Base-by-base conservation (phyloP, 768 basidiomycete genomes). In the Agrocybe pediades region DNA sequence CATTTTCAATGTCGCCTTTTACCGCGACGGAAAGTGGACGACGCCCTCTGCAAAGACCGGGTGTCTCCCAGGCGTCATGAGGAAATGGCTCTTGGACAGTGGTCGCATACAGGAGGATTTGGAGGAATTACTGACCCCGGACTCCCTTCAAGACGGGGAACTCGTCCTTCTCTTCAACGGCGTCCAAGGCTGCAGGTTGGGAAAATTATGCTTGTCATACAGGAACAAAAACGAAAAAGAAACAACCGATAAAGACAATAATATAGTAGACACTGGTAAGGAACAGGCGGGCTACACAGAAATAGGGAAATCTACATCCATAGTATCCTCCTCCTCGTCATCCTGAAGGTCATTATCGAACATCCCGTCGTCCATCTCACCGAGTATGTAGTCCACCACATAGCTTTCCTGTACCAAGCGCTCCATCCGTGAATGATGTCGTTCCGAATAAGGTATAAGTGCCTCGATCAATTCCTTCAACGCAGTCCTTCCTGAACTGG, bases 391-490 rank as follows among this genome's bases (percentile, higher is more conserved):
- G 67, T 99, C 97, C 51, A 99, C 83, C 57, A 97, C 86, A 64
- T 94, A 98, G 67, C 93, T 97, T 64, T 98, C 97, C 73, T 97
- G 92, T 26, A 97, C 83, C 51, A 97, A 72, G 65, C 85, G 83
- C 54, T 95, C 92, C 68, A 95, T 81, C 60, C 95, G 77, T 30
- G 86, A 73, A 40, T 95, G 82, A 73, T 99, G 97, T 47, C 97
- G 81, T 67, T 96, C 93, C 8, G 95, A 95, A 66, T 98, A 99
- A 9, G 97, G 95, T 46, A 98, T 83, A 50, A 98, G 73, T 3
- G 85, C 88, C 42, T 95, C 92, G 9, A 98, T 71, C 49, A 96
- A 69, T 48, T 97, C 93, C 62, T 84, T 85, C 46, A 91, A 66
- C 25, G 74, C 74, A 21, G 72, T 70, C 33, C 66, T 67, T 9